Evolutionary conservation across 139 green algal species (phyloP), one percentile per base, ranked within the genome.

Genomic region (Closterium sp.): DNA sequence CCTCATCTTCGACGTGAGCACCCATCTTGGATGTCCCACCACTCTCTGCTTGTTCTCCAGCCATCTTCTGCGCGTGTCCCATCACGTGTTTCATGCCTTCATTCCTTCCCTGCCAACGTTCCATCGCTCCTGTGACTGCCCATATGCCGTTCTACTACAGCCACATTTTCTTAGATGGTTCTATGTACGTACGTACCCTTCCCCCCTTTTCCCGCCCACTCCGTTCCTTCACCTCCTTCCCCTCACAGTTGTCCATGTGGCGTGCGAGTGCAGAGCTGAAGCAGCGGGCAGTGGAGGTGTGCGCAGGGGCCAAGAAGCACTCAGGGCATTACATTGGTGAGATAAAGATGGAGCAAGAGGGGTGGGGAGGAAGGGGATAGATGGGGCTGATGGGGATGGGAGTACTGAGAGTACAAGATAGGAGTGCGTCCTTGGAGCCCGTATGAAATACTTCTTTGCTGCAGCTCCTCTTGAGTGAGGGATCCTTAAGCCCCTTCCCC

Each of bases 221-320:
- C 81, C n/a, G 9, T 19, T 86, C n/a, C 4, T 34, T 28, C 81
- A 9, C 81, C 25, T 33, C 30, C 81, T 86, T 21, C 12, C 88
- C 92, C 9, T 92, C 91, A 19, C 21, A 99, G 93, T 95, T 99
- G 91, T 98, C 96, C 91, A 98, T 98, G 97, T 97, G 87, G 93
- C 95, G 97, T 66, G 98, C 97, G 94, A 96, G 84, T 34, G 94
- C 97, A 8, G 94, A 96, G 89, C 93, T 98, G 89, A 95, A 96
- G 94, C 36, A 64, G 34, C 33, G 64, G 34, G 89, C 33, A 2
- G 32, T 90, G 64, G 36, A 90, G 83, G 34, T 92, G 89, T 23
- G 28, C 25, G n/a, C 31, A 32, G 30, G 33, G 28, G 25, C 36
- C 35, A 36, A 90, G 30, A 91, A 91, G 38, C 32, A 92, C 21